Conservation (phyloP, 2,329 filamentous ascomycete species). For the Nemania diffusa region DNA sequence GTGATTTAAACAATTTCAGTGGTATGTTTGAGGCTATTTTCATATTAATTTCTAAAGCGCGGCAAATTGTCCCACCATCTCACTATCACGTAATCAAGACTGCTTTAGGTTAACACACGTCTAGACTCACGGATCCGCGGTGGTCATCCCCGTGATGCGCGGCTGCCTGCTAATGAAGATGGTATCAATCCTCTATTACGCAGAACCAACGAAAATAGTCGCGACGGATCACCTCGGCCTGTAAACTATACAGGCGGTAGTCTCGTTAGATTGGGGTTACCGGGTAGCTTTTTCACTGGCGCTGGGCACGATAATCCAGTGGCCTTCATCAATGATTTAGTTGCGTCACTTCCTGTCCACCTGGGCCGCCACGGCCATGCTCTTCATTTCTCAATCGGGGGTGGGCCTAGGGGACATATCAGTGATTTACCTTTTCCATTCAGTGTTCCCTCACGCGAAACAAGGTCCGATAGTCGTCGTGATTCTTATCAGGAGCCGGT, state of each 20-base stretch:
- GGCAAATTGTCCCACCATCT: not conserved
- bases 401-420: conserved; percentile 60
- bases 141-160: conserved; percentile 63
- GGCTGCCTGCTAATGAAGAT: conserved; percentile 74
- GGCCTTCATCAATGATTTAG: conserved; percentile 65
- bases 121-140: conserved; percentile 56
- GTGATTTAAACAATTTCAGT: conserved; percentile 44
- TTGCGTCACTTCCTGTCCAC: conserved; percentile 62
- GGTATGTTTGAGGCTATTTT: conserved; percentile 40
- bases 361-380: conserved; percentile 61
- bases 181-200: conserved; percentile 88
- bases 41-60: not conserved
- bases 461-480: conserved; percentile 60
- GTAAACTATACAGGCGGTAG: conserved; percentile 55
- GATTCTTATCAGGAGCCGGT: conserved; percentile 69
- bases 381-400: conserved; percentile 69
- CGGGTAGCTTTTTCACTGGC: conserved; percentile 57
- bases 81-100: not conserved
- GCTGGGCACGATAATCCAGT: conserved; percentile 61
- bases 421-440: conserved; percentile 59
- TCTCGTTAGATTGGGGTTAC: conserved; percentile 64
- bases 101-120: conserved; percentile 41
- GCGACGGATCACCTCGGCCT: conserved; percentile 61
- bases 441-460: conserved; percentile 51
- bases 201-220: conserved; percentile 59